Evolutionary conservation across 148 eudicot species (phyloP).

Genomic region (Rhododendron williamsianum): DNA sequence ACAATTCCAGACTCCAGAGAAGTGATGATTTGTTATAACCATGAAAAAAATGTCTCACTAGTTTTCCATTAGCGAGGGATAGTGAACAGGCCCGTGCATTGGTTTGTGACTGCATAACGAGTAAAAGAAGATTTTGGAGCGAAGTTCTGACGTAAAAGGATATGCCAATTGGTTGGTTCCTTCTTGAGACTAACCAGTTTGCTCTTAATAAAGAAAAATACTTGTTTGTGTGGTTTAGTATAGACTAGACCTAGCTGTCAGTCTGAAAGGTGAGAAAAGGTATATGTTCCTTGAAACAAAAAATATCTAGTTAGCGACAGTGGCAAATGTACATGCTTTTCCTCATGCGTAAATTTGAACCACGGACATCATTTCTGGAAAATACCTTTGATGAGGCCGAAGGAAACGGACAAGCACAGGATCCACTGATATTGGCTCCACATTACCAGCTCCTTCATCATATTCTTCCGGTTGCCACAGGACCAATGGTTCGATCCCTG

Average conservation of each 20-base stretch:
- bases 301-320: neutral
- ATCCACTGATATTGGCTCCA: slow-evolving; percentile 55
- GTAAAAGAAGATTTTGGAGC: neutral
- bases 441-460: slow-evolving; percentile 25
- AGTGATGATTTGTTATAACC: neutral
- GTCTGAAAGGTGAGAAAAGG: neutral
- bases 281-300: neutral
- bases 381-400: slow-evolving; percentile 96
- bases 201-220: neutral
- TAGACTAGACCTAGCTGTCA: neutral
- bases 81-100: neutral
- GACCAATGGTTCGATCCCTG: slow-evolving; percentile 75
- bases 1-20: neutral
- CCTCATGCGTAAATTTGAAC: neutral
- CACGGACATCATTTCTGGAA: neutral
- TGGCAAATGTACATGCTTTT: neutral
- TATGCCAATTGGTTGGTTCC: neutral
- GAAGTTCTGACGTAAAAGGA: neutral
- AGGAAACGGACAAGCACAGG: slow-evolving; percentile 81
- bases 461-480: slow-evolving; percentile 81
- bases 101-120: neutral
- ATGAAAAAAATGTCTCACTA: neutral
- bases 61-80: neutral
- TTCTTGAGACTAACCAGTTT: neutral
- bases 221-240: neutral